These are phyloP conservation scores for Nitzschia sp. DNA, from an alignment of 108 stramenopile genomes.

Conservation along the genomic window DNA sequence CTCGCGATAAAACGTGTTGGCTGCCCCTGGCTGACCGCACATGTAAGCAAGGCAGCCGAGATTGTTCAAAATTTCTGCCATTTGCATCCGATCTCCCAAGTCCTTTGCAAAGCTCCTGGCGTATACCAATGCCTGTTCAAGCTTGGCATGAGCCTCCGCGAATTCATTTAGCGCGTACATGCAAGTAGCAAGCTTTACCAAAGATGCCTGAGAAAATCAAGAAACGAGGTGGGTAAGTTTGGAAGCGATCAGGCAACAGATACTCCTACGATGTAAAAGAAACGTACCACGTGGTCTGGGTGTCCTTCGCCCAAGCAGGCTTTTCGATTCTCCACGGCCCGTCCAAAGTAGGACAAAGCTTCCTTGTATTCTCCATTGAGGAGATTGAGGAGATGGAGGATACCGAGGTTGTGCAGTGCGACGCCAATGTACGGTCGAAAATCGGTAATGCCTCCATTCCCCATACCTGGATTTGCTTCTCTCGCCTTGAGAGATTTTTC, in stretches of 20 bases:
- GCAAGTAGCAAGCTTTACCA: conserved; percentile 39
- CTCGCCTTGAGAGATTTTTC: conserved; percentile 29
- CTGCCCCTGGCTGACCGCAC: conserved; percentile 24
- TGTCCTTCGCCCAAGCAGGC: conserved; percentile 29
- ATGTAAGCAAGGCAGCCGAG: conserved; percentile 49
- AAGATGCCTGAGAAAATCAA: conserved; percentile 28
- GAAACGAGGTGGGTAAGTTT: not conserved
- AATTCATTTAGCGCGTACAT: conserved; percentile 43
- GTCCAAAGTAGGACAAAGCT: conserved; percentile 39
- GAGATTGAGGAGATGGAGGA: conserved; percentile 43
- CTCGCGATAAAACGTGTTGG: conserved; percentile 38
- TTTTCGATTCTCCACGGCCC: conserved; percentile 34
- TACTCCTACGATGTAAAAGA: too few relatives aligned
- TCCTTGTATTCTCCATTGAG: conserved; percentile 40
- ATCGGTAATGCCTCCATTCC: not conserved
- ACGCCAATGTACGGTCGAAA: conserved; percentile 41
- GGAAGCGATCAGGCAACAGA: conserved; percentile 4
- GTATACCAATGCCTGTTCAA: conserved; percentile 33
- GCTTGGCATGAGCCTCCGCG: conserved; percentile 26
- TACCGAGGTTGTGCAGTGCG: conserved; percentile 42
- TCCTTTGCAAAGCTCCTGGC: conserved; percentile 10
- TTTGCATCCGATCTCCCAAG: conserved; percentile 35
- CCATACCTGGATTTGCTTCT: conserved; percentile 2
- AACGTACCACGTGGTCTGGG: conserved; percentile 42
- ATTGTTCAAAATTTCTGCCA: conserved; percentile 58